A percentile compares a stretch with the other conserved stretches of the same genome.
Conservation (phyloP, 305 asterid species). For the Stenogyne calaminthoides region DNA sequence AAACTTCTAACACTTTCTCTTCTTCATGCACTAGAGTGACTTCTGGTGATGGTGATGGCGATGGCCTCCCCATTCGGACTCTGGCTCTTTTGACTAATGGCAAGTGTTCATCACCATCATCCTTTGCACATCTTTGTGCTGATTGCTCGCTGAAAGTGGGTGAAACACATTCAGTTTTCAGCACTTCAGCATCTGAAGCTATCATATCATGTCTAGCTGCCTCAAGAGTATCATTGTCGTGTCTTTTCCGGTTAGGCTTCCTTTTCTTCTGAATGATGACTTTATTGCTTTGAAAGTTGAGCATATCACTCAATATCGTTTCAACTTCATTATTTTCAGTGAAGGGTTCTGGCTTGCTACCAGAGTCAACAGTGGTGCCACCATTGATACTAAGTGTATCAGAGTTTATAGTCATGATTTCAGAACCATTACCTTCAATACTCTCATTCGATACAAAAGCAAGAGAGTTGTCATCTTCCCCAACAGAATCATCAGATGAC, state of each 20-base stretch:
- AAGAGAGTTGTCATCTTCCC: constrained; percentile 49
- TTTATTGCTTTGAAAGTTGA: constrained; percentile 62
- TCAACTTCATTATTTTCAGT: constrained; percentile 50
- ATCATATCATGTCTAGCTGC: constrained; percentile 44
- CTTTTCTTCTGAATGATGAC: constrained; percentile 73
- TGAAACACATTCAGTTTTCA: constrained; percentile 41
- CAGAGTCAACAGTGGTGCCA: constrained; percentile 62
- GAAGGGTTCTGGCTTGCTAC: constrained; percentile 44
- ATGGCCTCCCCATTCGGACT: constrained; percentile 78
- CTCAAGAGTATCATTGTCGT: constrained; percentile 43
- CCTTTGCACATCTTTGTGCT: constrained; percentile 47
- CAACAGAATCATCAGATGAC: constrained; percentile 64
- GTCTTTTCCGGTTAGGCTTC: constrained; percentile 70
- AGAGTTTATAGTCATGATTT: constrained; percentile 63
- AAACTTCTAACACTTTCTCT: constrained; percentile 47
- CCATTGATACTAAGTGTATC: constrained; percentile 60
- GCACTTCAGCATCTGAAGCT: constrained; percentile 46
- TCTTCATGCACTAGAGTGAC: constrained; percentile 44
- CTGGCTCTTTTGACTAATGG: constrained; percentile 95
- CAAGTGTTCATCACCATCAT: constrained; percentile 86
- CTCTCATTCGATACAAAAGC: constrained; percentile 61
- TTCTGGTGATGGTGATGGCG: constrained; percentile 41
- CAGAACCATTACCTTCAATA: constrained; percentile 68
- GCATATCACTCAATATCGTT: constrained; percentile 56
- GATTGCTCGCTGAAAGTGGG: constrained; percentile 50